Evolutionary conservation across 805 yeast genomes (phyloP).

Genomic region (Kazachstania taianensis): DNA sequence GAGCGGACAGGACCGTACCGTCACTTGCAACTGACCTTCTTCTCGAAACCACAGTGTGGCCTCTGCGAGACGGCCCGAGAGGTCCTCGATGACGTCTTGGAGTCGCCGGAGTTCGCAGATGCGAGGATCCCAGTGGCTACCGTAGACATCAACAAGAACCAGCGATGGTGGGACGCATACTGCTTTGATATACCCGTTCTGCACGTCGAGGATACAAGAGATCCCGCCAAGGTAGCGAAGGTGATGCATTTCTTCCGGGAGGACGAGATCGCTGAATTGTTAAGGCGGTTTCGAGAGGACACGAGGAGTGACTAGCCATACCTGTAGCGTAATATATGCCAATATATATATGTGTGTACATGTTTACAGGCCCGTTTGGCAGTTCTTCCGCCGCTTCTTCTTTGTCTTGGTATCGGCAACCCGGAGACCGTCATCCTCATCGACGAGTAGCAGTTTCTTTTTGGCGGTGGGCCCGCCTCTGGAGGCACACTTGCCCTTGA

Average conservation of each 20-base stretch:
- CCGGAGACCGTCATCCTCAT: constrained; percentile 21
- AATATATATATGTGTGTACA: neutral
- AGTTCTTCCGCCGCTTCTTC: neutral
- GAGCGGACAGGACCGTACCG: neutral
- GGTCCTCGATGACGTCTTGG: constrained; percentile 35
- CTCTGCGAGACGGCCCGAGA: constrained; percentile 56
- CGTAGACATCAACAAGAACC: constrained; percentile 53
- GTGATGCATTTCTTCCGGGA: constrained; percentile 60
- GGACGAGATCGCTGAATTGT: constrained; percentile 44
- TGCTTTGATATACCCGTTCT: constrained; percentile 74
- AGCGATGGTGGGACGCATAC: constrained; percentile 59
- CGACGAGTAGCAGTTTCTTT: constrained; percentile 25
- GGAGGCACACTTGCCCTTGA: constrained; percentile 7
- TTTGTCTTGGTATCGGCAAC: constrained; percentile 11
- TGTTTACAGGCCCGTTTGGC: neutral
- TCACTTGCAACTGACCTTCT: constrained; percentile 38
- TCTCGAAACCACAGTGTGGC: constrained; percentile 60
- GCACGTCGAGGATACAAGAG: constrained; percentile 43
- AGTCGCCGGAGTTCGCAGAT: constrained; percentile 24
- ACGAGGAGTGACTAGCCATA: neutral
- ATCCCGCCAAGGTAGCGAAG: constrained; percentile 39
- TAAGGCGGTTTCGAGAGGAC: constrained; percentile 17
- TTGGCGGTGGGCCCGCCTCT: constrained; percentile 7
- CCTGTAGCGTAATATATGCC: too few relatives aligned
- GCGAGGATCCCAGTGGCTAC: constrained; percentile 30